Evolutionary conservation across 2,329 filamentous ascomycete genomes (phyloP).

Genomic region (Nothomitra cinnamomea): DNA sequence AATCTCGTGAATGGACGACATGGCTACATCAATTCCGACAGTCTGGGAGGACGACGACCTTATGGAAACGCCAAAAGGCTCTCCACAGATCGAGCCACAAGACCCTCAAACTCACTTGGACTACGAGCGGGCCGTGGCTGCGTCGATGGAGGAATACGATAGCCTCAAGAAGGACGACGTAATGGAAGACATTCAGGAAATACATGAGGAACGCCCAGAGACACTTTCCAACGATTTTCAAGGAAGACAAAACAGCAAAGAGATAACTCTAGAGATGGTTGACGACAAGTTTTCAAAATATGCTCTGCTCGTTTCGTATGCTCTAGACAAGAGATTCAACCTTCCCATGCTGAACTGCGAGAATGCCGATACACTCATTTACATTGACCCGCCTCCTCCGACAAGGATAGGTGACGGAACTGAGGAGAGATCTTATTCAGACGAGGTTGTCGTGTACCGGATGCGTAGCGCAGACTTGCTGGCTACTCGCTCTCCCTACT

Average conservation of each 20-base stretch:
- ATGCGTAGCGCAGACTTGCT: constrained; percentile 32
- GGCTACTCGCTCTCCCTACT: constrained; percentile 29
- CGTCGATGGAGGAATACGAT: neutral
- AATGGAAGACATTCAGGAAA: neutral
- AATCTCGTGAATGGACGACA: neutral
- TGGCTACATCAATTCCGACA: neutral
- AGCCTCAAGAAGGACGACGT: neutral
- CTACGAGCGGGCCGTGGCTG: neutral
- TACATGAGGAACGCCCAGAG: neutral
- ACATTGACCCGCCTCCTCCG: constrained; percentile 11
- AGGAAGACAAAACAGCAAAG: no score
- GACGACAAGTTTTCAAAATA: no score
- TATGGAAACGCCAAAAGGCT: neutral
- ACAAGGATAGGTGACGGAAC: constrained; percentile 8
- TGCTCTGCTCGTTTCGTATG: neutral
- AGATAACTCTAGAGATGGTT: no score
- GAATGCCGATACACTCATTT: constrained; percentile 16
- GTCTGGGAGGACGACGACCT: neutral
- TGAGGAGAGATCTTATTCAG: neutral
- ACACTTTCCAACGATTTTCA: neutral
- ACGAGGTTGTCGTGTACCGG: constrained; percentile 16
- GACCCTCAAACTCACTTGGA: neutral
- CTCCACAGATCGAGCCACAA: neutral
- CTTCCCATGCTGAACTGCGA: constrained; percentile 13
- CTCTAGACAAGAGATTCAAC: constrained; percentile 3